Base-by-base conservation (phyloP, 345 rosid genomes). In the Carallia brachiata region DNA sequence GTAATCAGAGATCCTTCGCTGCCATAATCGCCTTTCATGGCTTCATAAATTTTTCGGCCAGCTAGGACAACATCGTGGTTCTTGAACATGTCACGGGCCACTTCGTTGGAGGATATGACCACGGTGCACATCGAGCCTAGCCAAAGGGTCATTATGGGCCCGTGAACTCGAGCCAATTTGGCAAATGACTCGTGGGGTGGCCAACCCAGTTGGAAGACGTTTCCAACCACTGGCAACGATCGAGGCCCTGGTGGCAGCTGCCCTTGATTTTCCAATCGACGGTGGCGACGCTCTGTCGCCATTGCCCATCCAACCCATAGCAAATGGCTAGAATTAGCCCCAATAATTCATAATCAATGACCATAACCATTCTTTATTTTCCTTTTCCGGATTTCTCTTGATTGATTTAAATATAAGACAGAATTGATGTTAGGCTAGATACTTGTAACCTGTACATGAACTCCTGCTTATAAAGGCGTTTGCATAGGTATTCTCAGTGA, bases 101-200 rank as follows among this genome's bases (percentile, higher is more conserved):
- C 82, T 31, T 79, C 83, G 69, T 72, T 73, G 2, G 97, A 88
- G 1, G 98, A 92, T 50, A 90, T 71, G 75, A 92, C 96, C 27
- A 92, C 81, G 4, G 91, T 86, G 68, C 80, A 53, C 91, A 90
- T 90, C 9, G 89, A 86, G 4, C 98, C 98, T 1, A 90, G 81
- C 84, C 89, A 70, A 1, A 92, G 60, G n/a, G 91, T 86, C 90
- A 90, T 88, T 63, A 90, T 78, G 1, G 96, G 95, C 6, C 98
- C 96, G 57, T 87, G 81, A 30, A 57, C 54, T 1, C 66, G 72
- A 13, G 93, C 77, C 73, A 90, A 66, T 15, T 72, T 75, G 57
- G 89, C 74, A 32, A 90, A 71, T 9, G 95, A 81, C 19, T 39
- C 78, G 67, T 90, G 96, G 0, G 96, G 88, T 2, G 82, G 36